These are phyloP conservation scores for Aristolochia fimbriata DNA, from an alignment of 164 flowering plant genomes.

Conservation along the genomic window DNA sequence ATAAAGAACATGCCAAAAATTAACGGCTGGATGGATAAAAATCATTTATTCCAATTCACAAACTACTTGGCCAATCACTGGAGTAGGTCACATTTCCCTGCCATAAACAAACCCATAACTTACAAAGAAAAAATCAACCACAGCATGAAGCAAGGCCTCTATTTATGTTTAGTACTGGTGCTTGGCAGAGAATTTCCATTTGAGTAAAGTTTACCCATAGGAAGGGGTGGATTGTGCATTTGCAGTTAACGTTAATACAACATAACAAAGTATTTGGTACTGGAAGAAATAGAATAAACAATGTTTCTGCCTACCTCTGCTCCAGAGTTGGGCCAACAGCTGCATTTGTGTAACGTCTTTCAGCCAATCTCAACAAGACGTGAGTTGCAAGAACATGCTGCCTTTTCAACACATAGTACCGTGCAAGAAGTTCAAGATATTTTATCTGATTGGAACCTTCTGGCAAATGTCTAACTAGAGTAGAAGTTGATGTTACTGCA, in stretches of 20 bases:
- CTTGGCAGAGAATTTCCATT: no score
- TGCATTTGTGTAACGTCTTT: constrained; percentile 56
- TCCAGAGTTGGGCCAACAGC: constrained; percentile 59
- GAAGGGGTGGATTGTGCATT: background rate
- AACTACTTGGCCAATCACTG: no score
- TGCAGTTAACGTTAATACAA: background rate
- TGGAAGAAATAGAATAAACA: background rate
- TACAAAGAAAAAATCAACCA: no score
- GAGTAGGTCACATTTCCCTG: no score
- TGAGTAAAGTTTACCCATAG: no score
- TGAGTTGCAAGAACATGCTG: constrained; percentile 93
- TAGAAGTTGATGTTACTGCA: constrained; percentile 28
- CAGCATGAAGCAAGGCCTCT: no score
- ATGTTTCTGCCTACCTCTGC: constrained; percentile 40
- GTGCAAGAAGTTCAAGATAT: constrained; percentile 85
- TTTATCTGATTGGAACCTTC: constrained; percentile 42
- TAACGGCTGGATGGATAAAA: background rate
- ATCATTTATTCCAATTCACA: background rate
- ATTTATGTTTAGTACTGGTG: no score
- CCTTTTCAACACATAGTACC: constrained; percentile 82
- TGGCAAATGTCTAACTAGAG: constrained; percentile 40
- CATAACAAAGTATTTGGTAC: background rate
- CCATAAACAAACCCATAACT: no score
- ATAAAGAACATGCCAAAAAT: background rate
- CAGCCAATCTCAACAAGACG: constrained; percentile 79